Evolutionary conservation across 371 early-diverging fungal species (phyloP), one percentile per base, ranked within the genome.

Genomic region (Apophysomyces variabilis): DNA sequence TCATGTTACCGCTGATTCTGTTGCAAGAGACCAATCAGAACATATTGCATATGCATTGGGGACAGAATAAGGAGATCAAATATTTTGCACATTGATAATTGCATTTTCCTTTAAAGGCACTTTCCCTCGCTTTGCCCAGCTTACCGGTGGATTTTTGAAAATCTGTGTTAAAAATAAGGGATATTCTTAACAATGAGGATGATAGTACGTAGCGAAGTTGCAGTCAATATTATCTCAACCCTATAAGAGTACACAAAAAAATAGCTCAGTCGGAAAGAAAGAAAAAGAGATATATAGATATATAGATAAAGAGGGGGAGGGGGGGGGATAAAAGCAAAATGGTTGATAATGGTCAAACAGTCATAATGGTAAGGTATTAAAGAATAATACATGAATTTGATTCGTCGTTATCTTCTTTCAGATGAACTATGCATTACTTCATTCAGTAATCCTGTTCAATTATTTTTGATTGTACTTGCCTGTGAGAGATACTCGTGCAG

Each of bases 401-500:
- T 9, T 50, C 54, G 11, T 50, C 54, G 4, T 50, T n/a, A 50
- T 50, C 54, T 50, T 50, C 54, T 50, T 50, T 50, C 54, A 50
- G 21, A 50, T 50, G 54, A 21, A 50, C 54, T 50, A 50, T 21
- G 21, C 16, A 18, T 9, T 21, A 26, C 18, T 7, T 5, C 9
- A 26, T 18, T 7, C 13, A 18, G 2, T 7, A 1, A 21, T 18
- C 9, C n/a, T 1, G 21, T 9, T 9, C 21, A 21, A 5, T 21
- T 4, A 50, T 5, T 4, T 8, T 50, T 50, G 13, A 41, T 5
- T 50, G n/a, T 57, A 12, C 39, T 66, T 72, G 76, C 82, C 82
- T 59, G 74, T 66, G 54, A 82, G 70, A 59, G 82, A 73, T 16
- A 80, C 85, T 62, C 74, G 76, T 8, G 82, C 85, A 8, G 82